These are phyloP conservation scores for Zoysia pacifica DNA, from an alignment of 176 grass and related monocot species.

Conservation along the genomic window DNA sequence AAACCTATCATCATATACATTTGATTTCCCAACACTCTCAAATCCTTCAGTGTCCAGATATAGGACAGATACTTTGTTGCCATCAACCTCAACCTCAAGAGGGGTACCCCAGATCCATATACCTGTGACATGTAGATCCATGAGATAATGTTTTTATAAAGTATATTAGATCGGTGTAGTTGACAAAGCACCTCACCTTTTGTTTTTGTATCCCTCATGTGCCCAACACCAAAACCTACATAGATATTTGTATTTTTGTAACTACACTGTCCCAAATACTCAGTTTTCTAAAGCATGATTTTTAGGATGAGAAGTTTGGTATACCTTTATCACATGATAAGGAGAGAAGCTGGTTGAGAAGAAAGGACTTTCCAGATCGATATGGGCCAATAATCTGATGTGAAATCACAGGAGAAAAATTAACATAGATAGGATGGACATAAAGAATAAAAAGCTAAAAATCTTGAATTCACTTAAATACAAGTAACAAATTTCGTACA, in stretches of 20 bases:
- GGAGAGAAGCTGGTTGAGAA: constrained; percentile 94
- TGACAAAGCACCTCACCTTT: constrained; percentile 54
- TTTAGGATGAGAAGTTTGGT: neutral
- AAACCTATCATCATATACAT: constrained; percentile 99
- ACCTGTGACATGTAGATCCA: constrained; percentile 50
- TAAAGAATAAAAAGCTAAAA: neutral
- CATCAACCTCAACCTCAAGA: constrained; percentile 69
- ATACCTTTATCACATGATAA: constrained; percentile 82
- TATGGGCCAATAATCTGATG: constrained; percentile 87
- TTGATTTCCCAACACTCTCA: constrained; percentile 95
- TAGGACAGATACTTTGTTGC: constrained; percentile 76
- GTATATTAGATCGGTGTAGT: neutral
- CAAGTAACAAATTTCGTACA: neutral
- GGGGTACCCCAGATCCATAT: constrained; percentile 94
- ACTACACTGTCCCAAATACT: neutral
- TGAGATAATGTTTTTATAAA: constrained; percentile 1
- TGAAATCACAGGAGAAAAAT: constrained; percentile 10
- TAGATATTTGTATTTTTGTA: neutral
- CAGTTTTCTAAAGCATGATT: neutral
- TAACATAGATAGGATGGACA: neutral
- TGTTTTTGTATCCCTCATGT: constrained; percentile 96
- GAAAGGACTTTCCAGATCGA: constrained; percentile 90
- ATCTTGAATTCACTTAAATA: neutral
- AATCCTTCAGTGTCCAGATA: constrained; percentile 96
- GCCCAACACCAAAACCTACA: constrained; percentile 93